Percentiles rank a stretch among this genome's conserved stretches.
These are phyloP conservation scores for Luffa aegyptiaca DNA, from an alignment of 306 rosid species.

Conservation along the genomic window DNA sequence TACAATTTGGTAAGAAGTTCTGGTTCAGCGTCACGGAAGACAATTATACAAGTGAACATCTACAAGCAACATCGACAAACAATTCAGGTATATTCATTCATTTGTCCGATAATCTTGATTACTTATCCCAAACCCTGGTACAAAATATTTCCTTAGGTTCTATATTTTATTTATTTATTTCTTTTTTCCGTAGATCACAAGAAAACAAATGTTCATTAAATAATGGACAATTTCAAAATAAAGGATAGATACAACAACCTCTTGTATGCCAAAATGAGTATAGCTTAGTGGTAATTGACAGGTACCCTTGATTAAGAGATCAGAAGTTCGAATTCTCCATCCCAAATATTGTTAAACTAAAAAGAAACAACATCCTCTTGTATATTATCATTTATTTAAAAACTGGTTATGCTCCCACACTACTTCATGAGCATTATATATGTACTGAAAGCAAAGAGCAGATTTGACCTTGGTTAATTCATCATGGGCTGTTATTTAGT, in stretches of 20 bases:
- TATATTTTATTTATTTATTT: neutral
- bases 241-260: neutral
- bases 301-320: too few relatives aligned
- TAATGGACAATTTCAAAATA: neutral
- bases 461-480: neutral
- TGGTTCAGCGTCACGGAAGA: slow-evolving; percentile 42
- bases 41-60: slow-evolving; percentile 59
- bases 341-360: too few relatives aligned
- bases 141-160: neutral
- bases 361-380: too few relatives aligned
- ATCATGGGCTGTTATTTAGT: neutral
- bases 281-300: too few relatives aligned
- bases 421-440: neutral
- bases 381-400: neutral
- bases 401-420: neutral
- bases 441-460: neutral
- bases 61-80: slow-evolving; percentile 86
- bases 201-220: neutral
- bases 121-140: neutral
- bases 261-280: too few relatives aligned
- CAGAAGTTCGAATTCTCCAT: too few relatives aligned
- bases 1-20: slow-evolving; percentile 60
- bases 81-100: slow-evolving; percentile 57
- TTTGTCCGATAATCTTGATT: neutral
- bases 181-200: too few relatives aligned